These are phyloP conservation scores for Prunus kanzakura DNA, from an alignment of 306 rosid species.

Conservation along the genomic window DNA sequence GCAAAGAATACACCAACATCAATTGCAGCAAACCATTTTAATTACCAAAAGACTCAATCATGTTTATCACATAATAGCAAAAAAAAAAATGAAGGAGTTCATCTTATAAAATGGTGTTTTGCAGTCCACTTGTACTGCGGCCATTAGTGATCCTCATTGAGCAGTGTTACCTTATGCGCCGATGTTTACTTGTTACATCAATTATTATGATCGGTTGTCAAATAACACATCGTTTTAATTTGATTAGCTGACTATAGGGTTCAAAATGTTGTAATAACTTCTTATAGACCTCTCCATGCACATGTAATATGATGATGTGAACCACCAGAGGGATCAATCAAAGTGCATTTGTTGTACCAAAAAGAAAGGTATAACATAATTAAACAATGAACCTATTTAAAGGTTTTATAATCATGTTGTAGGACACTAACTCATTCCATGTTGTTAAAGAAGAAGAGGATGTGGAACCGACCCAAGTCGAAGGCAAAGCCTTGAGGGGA, in stretches of 20 bases:
- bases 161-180: neutral
- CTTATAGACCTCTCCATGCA: neutral
- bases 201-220: neutral
- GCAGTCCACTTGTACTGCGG: too few species aligned
- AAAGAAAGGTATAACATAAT: neutral
- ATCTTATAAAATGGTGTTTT: too few species aligned
- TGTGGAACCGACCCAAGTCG: constrained; percentile 17
- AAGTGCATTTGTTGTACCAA: neutral
- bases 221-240: too few species aligned
- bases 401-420: neutral
- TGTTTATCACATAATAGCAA: too few species aligned
- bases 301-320: neutral
- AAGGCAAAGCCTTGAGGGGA: constrained; percentile 23
- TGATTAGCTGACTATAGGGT: too few species aligned
- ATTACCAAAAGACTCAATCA: too few species aligned
- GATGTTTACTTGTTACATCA: neutral
- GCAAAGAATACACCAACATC: neutral
- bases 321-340: neutral
- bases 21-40: neutral
- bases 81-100: too few species aligned
- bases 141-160: too few species aligned
- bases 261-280: neutral
- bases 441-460: neutral
- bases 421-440: neutral
- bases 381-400: neutral